Percentiles rank a stretch among this genome's conserved stretches.
phyloP scores from a whole-genome alignment of 129 eudicot genomes.

The carrot (Daucus carota) region DH1_v3.0 NC_030385.2:314001-314500 shows the following conservation, averaged over 20 bases:
- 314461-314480: background rate
- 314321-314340: background rate
- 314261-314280: background rate
- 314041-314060: constrained; percentile 63
- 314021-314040: constrained; percentile 68
- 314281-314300: background rate
- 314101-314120: background rate
- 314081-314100: constrained; percentile 76
- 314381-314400: background rate
- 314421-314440: background rate
- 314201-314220: background rate
- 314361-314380: background rate
- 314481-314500: background rate
- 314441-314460: background rate
- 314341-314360: background rate
- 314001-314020: constrained; percentile 71
- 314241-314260: background rate
- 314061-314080: constrained; percentile 83
- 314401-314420: background rate
- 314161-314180: background rate
- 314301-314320: background rate
- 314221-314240: background rate
- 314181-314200: background rate
- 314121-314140: background rate
- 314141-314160: background rate